A percentile compares a stretch with the other conserved stretches of the same genome.
These are phyloP conservation scores for Ascochyta clinopodiicola DNA, from an alignment of 2,329 filamentous ascomycete species.

Conservation along the genomic window DNA sequence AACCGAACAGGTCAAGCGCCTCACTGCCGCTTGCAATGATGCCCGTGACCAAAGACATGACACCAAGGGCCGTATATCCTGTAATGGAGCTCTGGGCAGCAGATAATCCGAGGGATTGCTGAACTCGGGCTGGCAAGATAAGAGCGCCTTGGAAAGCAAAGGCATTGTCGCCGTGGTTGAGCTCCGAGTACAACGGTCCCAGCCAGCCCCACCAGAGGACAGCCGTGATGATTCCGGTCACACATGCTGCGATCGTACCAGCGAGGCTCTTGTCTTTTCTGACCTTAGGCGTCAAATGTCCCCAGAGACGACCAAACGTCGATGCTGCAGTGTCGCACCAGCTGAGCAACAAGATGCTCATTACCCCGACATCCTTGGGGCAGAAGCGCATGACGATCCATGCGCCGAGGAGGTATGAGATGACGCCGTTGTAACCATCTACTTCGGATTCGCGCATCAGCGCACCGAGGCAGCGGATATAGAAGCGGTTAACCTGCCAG, in stretches of 20 bases:
- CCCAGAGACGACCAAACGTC: conserved; percentile 90
- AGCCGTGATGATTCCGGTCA: conserved; percentile 82
- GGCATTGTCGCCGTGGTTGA: conserved; percentile 56
- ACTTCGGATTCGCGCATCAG: conserved; percentile 98
- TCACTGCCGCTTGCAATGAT: conserved; percentile 88
- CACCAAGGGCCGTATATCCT: conserved; percentile 74
- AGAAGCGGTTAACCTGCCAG: conserved; percentile 81
- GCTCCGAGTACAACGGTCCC: conserved; percentile 60
- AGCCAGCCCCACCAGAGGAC: conserved; percentile 88
- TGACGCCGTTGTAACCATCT: conserved; percentile 92
- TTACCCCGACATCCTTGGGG: conserved; percentile 90
- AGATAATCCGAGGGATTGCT: conserved; percentile 67
- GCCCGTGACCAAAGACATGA: conserved; percentile 88
- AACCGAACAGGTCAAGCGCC: conserved; percentile 87
- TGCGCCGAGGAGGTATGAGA: conserved; percentile 92
- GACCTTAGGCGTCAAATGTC: conserved; percentile 84
- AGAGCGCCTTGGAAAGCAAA: conserved; percentile 85
- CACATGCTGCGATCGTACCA: conserved; percentile 82
- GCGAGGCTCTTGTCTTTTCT: conserved; percentile 90
- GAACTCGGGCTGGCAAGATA: conserved; percentile 68
- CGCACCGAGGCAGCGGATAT: conserved; percentile 83
- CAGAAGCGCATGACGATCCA: conserved; percentile 86
- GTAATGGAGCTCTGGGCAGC: conserved; percentile 66
- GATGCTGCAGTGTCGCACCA: conserved; percentile 99
- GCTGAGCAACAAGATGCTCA: conserved; percentile 87